Evolutionary conservation across 2,329 filamentous ascomycete species (phyloP).

Genomic region (Laburnicola sp.): DNA sequence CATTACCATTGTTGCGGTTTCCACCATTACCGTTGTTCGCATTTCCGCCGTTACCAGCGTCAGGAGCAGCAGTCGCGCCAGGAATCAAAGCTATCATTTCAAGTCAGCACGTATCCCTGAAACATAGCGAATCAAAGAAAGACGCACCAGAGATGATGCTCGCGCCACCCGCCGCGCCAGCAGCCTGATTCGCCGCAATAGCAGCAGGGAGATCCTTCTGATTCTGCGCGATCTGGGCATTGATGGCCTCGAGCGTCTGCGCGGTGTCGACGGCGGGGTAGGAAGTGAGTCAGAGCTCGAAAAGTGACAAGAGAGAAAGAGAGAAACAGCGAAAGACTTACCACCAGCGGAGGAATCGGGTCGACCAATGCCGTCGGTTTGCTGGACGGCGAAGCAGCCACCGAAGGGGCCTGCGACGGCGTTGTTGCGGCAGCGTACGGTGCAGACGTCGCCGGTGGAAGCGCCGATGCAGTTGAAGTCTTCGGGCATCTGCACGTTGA

Average conservation of each 20-base stretch:
- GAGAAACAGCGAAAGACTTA: slow-evolving; percentile 20
- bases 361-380: slow-evolving; percentile 50
- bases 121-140: not conserved
- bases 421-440: slow-evolving; percentile 65
- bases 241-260: slow-evolving; percentile 51
- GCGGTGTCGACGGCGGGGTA: slow-evolving; percentile 50
- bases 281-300: slow-evolving; percentile 25
- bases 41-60: slow-evolving; percentile 11
- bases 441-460: slow-evolving; percentile 63
- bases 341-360: slow-evolving; percentile 28
- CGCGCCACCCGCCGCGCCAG: slow-evolving; percentile 45
- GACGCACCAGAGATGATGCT: slow-evolving; percentile 46
- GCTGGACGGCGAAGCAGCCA: slow-evolving; percentile 62
- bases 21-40: slow-evolving; percentile 6
- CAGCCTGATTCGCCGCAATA: slow-evolving; percentile 51
- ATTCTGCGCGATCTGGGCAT: slow-evolving; percentile 56
- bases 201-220: slow-evolving; percentile 55
- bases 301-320: slow-evolving; percentile 4
- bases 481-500: slow-evolving; percentile 60
- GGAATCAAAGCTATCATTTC: not conserved
- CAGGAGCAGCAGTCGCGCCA: slow-evolving; percentile 13
- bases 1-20: slow-evolving; percentile 4
- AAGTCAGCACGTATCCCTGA: not conserved
- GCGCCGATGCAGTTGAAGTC: slow-evolving; percentile 57
- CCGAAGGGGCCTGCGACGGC: slow-evolving; percentile 66